Evolutionary conservation across 2,329 filamentous ascomycete genomes (phyloP), one percentile per base, ranked within the genome.

Genomic region (Cercospora beticola): DNA sequence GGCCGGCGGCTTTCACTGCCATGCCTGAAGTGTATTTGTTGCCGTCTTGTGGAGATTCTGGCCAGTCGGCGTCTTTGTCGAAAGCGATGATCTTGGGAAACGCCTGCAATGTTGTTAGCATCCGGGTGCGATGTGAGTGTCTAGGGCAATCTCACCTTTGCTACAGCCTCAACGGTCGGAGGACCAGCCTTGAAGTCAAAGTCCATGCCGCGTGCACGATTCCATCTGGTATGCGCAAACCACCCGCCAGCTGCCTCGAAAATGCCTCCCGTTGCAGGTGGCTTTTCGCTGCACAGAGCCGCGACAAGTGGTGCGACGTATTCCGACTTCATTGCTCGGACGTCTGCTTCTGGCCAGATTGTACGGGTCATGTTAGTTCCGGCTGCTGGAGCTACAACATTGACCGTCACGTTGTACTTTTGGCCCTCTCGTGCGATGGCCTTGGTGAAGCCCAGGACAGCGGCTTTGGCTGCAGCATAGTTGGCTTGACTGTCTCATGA

Each of bases 371-470:
- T 94, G 78, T 91, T 89, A 36, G 95, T 98, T 75, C 94, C 94
- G 31, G 94, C 94, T 77, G 97, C 97, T 74, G 95, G 95, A 16
- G 94, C 95, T 76, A 98, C 97, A 67, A 93, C 97, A 86, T 98
- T 98, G 80, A 96, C 92, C 76, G 89, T 92, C 81, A 98, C 97
- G 85, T 97, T 97, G 86, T 98, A 93, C 85, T 97, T 97, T 77
- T 87, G 87, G 75, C 94, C 94, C 83, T 98, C 95, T 57, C 95
- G 86, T 58, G 94, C 94, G 64, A 97, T 87, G 57, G 94, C 92
- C 75, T 93, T 91, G 57, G 93, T 97, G 85, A 98, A 92, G 69
- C 95, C 95, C 36, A 98, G 88, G 74, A 98, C 97, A 82, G 92
- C 94, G 73, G 68, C 77, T 71, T 79, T 81, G 21, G 71, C 64